phyloP scores from a whole-genome alignment of 2,329 filamentous ascomycete species.

The Seiridium unicorne region DNA sequence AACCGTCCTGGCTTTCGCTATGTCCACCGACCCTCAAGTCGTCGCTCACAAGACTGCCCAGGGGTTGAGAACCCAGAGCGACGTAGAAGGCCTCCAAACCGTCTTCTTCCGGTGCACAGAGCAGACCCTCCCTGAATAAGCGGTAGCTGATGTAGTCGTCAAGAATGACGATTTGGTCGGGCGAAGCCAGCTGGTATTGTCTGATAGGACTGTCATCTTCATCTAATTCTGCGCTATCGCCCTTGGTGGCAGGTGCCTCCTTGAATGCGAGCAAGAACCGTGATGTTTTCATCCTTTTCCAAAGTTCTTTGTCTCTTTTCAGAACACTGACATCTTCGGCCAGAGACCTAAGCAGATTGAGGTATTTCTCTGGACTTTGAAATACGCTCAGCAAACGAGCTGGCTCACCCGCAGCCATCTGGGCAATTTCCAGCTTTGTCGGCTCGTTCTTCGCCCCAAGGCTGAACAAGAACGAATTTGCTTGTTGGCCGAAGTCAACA shows the following conservation, averaged over 20 bases:
- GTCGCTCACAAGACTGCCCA: constrained; percentile 78
- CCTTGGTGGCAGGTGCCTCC: constrained; percentile 57
- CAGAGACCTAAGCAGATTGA: constrained; percentile 76
- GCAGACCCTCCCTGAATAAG: constrained; percentile 79
- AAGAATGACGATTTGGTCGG: constrained; percentile 71
- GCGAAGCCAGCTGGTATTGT: constrained; percentile 74
- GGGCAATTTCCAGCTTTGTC: constrained; percentile 80
- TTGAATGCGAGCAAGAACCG: constrained; percentile 82
- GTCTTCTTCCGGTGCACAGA: constrained; percentile 90
- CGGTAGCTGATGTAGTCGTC: constrained; percentile 90
- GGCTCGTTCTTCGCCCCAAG: constrained; percentile 92
- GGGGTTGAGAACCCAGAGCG: constrained; percentile 71
- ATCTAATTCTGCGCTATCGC: constrained; percentile 48
- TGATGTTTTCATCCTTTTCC: constrained; percentile 70
- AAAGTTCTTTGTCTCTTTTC: constrained; percentile 76
- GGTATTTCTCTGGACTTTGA: constrained; percentile 80
- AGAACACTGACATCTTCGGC: constrained; percentile 69
- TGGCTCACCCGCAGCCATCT: constrained; percentile 80
- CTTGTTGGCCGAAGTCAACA: constrained; percentile 86
- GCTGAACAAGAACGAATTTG: constrained; percentile 83
- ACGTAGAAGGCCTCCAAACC: constrained; percentile 80
- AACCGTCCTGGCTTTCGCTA: constrained; percentile 65
- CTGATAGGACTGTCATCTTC: constrained; percentile 67
- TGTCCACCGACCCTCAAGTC: constrained; percentile 70
- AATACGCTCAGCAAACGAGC: constrained; percentile 77